These are phyloP conservation scores for Colletotrichum falcatum DNA, from an alignment of 2,329 filamentous ascomycete species.

Conservation along the genomic window DNA sequence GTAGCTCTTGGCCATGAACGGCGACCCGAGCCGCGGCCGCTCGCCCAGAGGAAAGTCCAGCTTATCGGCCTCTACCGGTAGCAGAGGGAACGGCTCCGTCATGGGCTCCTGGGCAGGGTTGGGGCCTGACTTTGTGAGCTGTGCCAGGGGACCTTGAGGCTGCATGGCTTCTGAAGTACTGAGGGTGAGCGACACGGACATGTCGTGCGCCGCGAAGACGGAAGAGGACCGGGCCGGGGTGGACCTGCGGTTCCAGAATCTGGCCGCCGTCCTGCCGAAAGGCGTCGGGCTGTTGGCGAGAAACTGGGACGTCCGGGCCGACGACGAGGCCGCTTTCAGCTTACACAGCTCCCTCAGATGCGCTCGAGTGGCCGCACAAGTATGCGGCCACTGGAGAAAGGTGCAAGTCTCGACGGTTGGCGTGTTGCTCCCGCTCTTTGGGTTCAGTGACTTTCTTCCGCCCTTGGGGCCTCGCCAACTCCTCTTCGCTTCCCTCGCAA, in stretches of 20 bases:
- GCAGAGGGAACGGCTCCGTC: conserved; percentile 40
- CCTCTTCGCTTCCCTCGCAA: conserved; percentile 73
- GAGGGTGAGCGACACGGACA: conserved; percentile 71
- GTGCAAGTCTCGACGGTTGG: conserved; percentile 63
- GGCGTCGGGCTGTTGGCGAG: conserved; percentile 67
- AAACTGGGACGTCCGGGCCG: conserved; percentile 58
- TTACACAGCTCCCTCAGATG: conserved; percentile 74
- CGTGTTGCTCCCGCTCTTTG: conserved; percentile 66
- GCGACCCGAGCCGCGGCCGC: conserved; percentile 62
- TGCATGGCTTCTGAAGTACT: conserved; percentile 76
- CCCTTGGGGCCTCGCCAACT: conserved; percentile 74
- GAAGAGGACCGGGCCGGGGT: conserved; percentile 60
- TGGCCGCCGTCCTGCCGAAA: conserved; percentile 63
- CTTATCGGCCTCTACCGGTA: conserved; percentile 14
- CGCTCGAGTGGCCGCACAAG: conserved; percentile 70
- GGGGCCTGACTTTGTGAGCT: conserved; percentile 62
- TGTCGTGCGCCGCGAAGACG: conserved; percentile 70
- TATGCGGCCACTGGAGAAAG: conserved; percentile 74
- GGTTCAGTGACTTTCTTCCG: conserved; percentile 26
- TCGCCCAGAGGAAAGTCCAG: conserved; percentile 44
- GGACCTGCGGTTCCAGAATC: conserved; percentile 62
- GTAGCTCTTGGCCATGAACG: conserved; percentile 69
- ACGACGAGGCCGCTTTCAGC: conserved; percentile 60
- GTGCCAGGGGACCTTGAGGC: conserved; percentile 69
- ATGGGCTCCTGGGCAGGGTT: conserved; percentile 42